A percentile compares a stretch with the other conserved stretches of the same genome.
Conservation (phyloP, 2,329 filamentous ascomycete species). For the Trichophyton schoenleinii region DNA sequence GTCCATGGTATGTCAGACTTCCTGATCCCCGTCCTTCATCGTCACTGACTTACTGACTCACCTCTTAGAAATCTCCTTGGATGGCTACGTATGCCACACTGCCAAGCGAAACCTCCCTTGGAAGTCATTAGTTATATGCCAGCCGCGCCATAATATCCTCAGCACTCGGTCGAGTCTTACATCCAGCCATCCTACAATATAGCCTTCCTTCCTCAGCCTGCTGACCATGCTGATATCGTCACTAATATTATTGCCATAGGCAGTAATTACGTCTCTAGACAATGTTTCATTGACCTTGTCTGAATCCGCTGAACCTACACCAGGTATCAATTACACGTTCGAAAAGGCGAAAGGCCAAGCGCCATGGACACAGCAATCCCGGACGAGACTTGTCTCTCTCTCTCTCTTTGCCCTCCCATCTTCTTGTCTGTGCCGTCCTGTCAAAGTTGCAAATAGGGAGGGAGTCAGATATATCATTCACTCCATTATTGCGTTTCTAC, state of each 20-base stretch:
- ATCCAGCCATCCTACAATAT: background rate
- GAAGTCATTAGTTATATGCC: no score
- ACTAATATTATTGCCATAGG: background rate
- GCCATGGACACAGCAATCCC: background rate
- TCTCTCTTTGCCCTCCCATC: background rate
- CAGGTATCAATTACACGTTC: background rate
- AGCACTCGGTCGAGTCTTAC: background rate
- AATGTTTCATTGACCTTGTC: constrained; percentile 1
- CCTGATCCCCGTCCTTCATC: background rate
- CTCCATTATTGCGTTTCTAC: background rate
- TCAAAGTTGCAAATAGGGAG: background rate
- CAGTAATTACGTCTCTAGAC: background rate
- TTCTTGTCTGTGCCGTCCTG: background rate
- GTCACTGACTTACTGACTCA: no score
- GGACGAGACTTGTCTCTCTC: background rate
- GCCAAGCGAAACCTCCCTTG: no score
- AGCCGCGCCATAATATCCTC: background rate
- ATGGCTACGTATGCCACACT: no score
- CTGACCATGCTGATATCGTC: background rate
- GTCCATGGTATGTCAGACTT: background rate
- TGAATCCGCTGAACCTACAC: background rate
- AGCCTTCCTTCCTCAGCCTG: background rate
- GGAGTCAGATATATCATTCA: background rate
- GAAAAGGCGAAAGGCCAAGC: constrained; percentile 1
- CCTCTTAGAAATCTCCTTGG: no score